Evolutionary conservation across 1,284 basidiomycete species (phyloP).

Genomic region (Cerrena zonata): DNA sequence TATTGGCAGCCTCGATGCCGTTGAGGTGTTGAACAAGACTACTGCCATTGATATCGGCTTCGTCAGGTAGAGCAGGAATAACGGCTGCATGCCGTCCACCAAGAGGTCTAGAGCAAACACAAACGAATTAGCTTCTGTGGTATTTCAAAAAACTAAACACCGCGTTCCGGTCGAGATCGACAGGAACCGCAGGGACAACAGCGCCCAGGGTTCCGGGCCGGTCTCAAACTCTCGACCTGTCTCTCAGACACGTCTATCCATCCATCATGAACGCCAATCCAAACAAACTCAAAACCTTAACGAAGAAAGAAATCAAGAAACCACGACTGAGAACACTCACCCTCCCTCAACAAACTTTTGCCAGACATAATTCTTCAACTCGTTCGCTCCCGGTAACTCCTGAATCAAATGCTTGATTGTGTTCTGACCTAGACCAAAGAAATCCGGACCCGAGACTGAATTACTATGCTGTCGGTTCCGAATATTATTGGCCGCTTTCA

Average conservation of each 20-base stretch:
- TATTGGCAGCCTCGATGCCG: constrained; percentile 8
- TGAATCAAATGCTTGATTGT: constrained; percentile 81
- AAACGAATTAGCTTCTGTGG: not conserved
- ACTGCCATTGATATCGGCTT: constrained; percentile 40
- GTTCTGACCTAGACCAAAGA: constrained; percentile 77
- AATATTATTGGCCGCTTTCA: constrained; percentile 71
- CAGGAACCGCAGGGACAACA: too few relatives aligned
- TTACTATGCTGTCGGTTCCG: constrained; percentile 75
- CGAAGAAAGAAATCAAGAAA: not conserved
- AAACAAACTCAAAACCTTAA: not conserved
- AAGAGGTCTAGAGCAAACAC: constrained; percentile 43
- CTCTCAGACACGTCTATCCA: too few relatives aligned
- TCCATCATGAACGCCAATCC: not conserved
- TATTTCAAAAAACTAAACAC: too few relatives aligned
- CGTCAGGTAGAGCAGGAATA: constrained; percentile 68
- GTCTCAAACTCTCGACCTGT: too few relatives aligned
- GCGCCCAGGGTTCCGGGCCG: too few relatives aligned
- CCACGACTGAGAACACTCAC: constrained; percentile 38
- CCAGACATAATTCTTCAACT: constrained; percentile 73
- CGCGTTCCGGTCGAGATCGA: too few relatives aligned
- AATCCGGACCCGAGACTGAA: constrained; percentile 78
- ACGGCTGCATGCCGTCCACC: constrained; percentile 75
- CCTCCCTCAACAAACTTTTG: constrained; percentile 77
- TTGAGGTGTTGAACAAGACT: constrained; percentile 6
- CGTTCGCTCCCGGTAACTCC: constrained; percentile 64